phyloP scores from a whole-genome alignment of 2,329 filamentous ascomycete genomes.

The Alternaria gaisen region DNA sequence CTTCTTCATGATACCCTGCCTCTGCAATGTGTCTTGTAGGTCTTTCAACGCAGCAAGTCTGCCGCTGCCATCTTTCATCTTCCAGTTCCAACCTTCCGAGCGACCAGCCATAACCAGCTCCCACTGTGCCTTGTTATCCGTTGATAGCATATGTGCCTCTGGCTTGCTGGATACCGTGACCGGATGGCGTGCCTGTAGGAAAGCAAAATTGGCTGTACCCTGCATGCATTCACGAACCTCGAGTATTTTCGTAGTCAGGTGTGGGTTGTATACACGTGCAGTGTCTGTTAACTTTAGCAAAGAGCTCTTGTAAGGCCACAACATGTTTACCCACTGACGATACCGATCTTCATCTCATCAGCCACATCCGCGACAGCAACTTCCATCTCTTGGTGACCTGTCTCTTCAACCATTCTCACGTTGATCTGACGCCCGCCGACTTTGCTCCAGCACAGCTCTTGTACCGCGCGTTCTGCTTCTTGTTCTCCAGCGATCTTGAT shows the following conservation, averaged over 20 bases:
- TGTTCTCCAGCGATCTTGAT: conserved; percentile 12
- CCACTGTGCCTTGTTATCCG: conserved; percentile 16
- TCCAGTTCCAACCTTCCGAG: conserved; percentile 9
- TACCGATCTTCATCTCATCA: conserved; percentile 23
- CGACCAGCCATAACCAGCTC: conserved; percentile 15
- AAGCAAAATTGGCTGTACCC: conserved; percentile 13
- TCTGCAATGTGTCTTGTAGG: conserved; percentile 16
- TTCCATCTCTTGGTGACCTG: conserved; percentile 10
- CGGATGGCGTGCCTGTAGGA: conserved; percentile 20
- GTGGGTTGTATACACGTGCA: conserved; percentile 16
- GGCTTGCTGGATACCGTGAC: conserved; percentile 5
- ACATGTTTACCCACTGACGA: conserved; percentile 15
- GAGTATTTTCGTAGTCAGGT: conserved; percentile 15
- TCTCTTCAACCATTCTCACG: conserved; percentile 9
- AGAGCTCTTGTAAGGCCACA: too few relatives aligned
- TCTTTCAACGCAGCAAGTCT: conserved; percentile 20
- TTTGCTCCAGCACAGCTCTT: conserved; percentile 11
- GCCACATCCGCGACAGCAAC: conserved; percentile 14
- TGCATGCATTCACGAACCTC: conserved; percentile 20
- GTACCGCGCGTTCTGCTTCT: conserved; percentile 16
- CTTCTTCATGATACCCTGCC: conserved; percentile 12
- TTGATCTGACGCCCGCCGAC: conserved; percentile 10
- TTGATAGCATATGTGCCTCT: not conserved
- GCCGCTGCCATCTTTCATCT: conserved; percentile 12
- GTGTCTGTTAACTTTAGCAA: conserved; percentile 11